Evolutionary conservation across 2,329 filamentous ascomycete species (phyloP), one percentile per base, ranked within the genome.

Genomic region (Cercospora sojina): DNA sequence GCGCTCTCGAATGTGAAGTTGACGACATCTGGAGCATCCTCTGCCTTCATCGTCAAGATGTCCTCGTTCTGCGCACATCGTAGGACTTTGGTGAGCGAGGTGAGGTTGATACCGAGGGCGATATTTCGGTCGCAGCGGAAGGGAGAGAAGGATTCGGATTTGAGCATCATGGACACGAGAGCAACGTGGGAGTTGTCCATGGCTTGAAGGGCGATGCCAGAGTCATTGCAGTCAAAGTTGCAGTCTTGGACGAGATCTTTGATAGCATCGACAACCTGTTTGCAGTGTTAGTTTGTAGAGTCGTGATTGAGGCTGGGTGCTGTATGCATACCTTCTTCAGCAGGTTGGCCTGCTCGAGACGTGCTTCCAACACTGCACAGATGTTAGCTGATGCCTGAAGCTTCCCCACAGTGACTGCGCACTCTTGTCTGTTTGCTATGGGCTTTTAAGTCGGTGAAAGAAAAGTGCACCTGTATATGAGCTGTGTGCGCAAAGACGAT

Each of bases 171-270:
- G 72, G 95, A 97, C 62, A 99, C 95, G 64, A 99, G 91, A 69
- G 95, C 95, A 75, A 99, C 95, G 83, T 99, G 95, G 59, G 93
- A 98, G 88, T 98, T 99, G 86, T 99, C 95, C 96, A 99, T 99
- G 77, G 95, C 95, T 83, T 99, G 95, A 64, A 99, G 91, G 60
- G 94, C 93, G 77, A 99, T 95, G 70, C 95, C 95, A 64, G 92
- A 94, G 86, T 99, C 96, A 90, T 98, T 99, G 90, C 96, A 99
- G 86, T 99, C 95, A 84, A 99, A 99, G 84, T 99, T 99, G 89
- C 95, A 99, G 84, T 99, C 95, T 82, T 98, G 95, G 62, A 99
- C 95, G 60, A 99, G 89, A 77, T 99, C 95, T 83, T 97, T 98
- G 89, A 99, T 97, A 75, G 96, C 92, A 80, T 99, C 96, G 77